Conservation (phyloP, 768 basidiomycete genomes). For the Leccinum uliginosum region DNA sequence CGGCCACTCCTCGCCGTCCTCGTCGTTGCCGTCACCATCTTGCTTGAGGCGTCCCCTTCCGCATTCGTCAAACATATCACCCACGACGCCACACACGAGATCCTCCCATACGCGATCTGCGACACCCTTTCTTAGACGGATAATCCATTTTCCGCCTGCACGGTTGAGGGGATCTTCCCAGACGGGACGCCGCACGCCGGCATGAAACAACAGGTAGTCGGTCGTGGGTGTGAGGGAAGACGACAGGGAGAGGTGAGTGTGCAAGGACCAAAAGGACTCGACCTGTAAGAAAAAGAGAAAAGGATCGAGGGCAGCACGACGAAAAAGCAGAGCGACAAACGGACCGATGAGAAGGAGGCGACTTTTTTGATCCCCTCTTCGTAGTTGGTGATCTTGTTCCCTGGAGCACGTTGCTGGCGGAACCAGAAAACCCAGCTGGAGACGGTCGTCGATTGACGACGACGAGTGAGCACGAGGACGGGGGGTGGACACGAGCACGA, state of each 20-base stretch:
- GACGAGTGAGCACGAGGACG: slow-evolving; percentile 13
- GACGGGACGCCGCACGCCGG: slow-evolving; percentile 79
- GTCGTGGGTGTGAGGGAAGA: slow-evolving; percentile 84
- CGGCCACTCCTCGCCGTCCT: slow-evolving; percentile 50
- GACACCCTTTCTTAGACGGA: slow-evolving; percentile 87
- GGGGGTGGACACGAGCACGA: slow-evolving; percentile 27
- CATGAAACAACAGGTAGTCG: slow-evolving; percentile 90
- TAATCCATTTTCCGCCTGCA: slow-evolving; percentile 91
- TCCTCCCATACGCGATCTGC: slow-evolving; percentile 92
- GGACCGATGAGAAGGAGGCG: slow-evolving; percentile 80
- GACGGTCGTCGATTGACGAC: slow-evolving; percentile 16
- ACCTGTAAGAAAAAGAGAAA: slow-evolving; percentile 44
- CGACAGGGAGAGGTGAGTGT: slow-evolving; percentile 86
- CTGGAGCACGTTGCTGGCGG: slow-evolving; percentile 83
- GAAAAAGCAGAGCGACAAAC: slow-evolving; percentile 23
- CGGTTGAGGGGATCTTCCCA: slow-evolving; percentile 95
- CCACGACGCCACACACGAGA: slow-evolving; percentile 79
- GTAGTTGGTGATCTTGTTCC: slow-evolving; percentile 85
- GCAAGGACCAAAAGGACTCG: slow-evolving; percentile 94
- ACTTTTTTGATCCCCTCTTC: slow-evolving; percentile 95
- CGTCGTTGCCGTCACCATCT: slow-evolving; percentile 32
- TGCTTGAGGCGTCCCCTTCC: slow-evolving; percentile 29
- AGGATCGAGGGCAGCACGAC: slow-evolving; percentile 3
- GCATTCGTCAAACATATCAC: slow-evolving; percentile 83
- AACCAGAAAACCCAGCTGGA: slow-evolving; percentile 89